Evolutionary conservation across 805 yeast species (phyloP), one percentile per base, ranked within the genome.

Genomic region (Saccharomycodes ludwigii): DNA sequence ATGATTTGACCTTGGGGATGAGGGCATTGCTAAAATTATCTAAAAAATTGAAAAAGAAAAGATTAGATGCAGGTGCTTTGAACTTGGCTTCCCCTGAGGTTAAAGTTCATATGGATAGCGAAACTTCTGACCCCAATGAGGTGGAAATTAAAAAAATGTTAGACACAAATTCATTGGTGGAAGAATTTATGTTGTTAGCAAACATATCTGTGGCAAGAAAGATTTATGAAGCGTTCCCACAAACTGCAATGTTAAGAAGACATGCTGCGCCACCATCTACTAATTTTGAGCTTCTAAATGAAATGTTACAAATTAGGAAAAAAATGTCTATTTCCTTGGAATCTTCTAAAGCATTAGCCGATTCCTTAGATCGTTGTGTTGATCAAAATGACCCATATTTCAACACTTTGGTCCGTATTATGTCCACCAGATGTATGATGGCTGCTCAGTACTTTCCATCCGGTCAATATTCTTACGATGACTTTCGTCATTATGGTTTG

Each of bases 381-480:
- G 97, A 88, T 54, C 71, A 76, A 16, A 50, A 70, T 1, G 97
- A 91, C 54, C 78, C 86, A 5, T 91, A 83, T 50, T 84, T 91
- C 68, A 91, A 91, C 57, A 91, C 96, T 0, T 65, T 91, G 45
- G 66, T 88, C 5, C 76, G 99, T 56, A 91, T 91, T 42, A 79
- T 91, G 94, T 91, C 96, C 6, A 91, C 99, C 0, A 71, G 99
- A 47, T 88, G 97, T 59, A 91, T 91, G 98, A 83, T 85, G 80
- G 95, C 98, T 2, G 99, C 99, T 2, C 96, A 88, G 52, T 91
- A 91, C 52, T 91, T 91, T 61, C 76, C 93, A 8, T 73, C 95
- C 0, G 97, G 99, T 6, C 74, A 80, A 11, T 83, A 67, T 48
- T 81, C 94, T 7, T 83, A 84, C 50, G 75, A 93, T 10, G 98